Evolutionary conservation across 805 yeast genomes (phyloP), one percentile per base, ranked within the genome.

Genomic region (Candida fluviatilis): DNA sequence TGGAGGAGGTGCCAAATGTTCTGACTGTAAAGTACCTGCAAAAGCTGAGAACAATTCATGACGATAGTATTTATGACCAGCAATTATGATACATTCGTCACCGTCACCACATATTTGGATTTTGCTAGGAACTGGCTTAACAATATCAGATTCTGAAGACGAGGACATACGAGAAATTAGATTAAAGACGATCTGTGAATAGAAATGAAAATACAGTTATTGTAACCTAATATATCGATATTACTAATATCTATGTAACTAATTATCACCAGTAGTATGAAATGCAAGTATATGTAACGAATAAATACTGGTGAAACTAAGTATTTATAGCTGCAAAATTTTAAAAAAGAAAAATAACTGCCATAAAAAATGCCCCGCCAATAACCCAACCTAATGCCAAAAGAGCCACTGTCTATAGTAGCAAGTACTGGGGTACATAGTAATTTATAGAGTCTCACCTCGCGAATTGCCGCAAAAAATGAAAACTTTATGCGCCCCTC

Each of bases 21-120:
- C 43, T 5, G 43, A 36, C 15, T 40, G 37, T 4, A 40, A 36
- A 1, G 37, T 37, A 12, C 44, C 44, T 18, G 37, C 36, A 18
- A 37, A 37, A 6, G 44, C 35, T 6, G 26, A 29, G 31, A 31
- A 35, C 21, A 42, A 35, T 39, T 82, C 89, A 21, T 66, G 66
- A 38, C 76, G 69, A 40, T 67, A 64, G 57, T 76, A 73, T 18
- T 63, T 58, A 21, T 57, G 51, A 36, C 65, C 62, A 37, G 69
- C 73, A 32, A 74, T 61, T 38, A 62, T 62, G 28, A 74, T 59
- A 43, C 59, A 57, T 29, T 71, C 68, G 14, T 60, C 60, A 38
- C 69, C 74, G 23, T 63, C 69, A 11, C 73, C 65, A 14, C 49
- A 12, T 21, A 51, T 43, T 40, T 55, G 25, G 50, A 66, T 29